Evolutionary conservation across 1,284 basidiomycete species (phyloP).

Genomic region (Ceratobasidium papillatum): DNA sequence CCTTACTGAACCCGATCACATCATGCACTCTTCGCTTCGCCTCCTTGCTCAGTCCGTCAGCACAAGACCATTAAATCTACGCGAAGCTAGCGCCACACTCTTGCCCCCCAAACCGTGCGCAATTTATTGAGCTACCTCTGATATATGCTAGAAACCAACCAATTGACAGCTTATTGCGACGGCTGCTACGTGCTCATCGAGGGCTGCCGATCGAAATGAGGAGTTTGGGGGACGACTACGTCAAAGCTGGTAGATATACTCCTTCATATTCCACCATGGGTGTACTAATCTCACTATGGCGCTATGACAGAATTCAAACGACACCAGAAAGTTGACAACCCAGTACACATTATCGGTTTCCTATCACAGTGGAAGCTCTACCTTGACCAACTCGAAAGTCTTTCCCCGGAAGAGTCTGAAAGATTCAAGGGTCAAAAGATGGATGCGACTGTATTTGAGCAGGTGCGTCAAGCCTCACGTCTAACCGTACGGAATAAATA

Average conservation of each 20-base stretch:
- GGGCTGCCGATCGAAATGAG: constrained; percentile 82
- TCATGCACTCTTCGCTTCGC: constrained; percentile 59
- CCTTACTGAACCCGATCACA: no score
- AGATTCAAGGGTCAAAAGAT: constrained; percentile 74
- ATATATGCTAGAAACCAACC: not conserved
- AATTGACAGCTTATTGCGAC: constrained; percentile 73
- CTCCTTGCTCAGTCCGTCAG: constrained; percentile 73
- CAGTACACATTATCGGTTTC: constrained; percentile 90
- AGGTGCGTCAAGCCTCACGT: constrained; percentile 58
- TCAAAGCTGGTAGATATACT: constrained; percentile 75
- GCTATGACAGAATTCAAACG: constrained; percentile 76
- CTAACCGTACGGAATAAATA: not conserved
- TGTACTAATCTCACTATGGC: not conserved
- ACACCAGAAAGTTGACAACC: constrained; percentile 82
- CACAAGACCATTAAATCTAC: constrained; percentile 68
- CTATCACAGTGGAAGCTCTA: constrained; percentile 93
- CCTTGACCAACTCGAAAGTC: constrained; percentile 68
- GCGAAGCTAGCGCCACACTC: constrained; percentile 72
- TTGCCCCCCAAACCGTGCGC: constrained; percentile 83
- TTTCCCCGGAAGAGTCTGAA: constrained; percentile 56
- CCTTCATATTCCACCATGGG: not conserved
- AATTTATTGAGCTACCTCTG: constrained; percentile 45
- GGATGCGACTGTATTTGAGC: constrained; percentile 80
- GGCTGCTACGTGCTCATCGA: constrained; percentile 81
- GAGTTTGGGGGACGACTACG: constrained; percentile 84